These are phyloP conservation scores for Fusarium illudens DNA, from an alignment of 2,329 filamentous ascomycete species.

Conservation along the genomic window DNA sequence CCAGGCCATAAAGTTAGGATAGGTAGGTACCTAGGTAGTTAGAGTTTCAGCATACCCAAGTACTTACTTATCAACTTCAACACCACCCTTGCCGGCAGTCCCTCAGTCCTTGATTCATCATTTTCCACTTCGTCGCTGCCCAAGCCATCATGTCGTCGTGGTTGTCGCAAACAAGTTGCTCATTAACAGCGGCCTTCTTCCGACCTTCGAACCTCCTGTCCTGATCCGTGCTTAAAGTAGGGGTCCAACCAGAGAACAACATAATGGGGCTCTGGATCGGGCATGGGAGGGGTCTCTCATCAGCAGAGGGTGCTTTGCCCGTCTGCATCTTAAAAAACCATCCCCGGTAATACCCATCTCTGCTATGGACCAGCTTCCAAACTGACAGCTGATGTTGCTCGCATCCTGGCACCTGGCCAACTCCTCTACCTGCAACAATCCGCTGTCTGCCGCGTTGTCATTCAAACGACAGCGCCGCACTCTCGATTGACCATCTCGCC, in stretches of 20 bases:
- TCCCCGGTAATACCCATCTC: conserved; percentile 14
- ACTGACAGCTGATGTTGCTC: conserved; percentile 17
- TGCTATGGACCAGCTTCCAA: conserved; percentile 13
- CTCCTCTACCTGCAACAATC: conserved; percentile 4
- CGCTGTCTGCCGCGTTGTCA: conserved; percentile 1
- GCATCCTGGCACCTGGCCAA: conserved; percentile 11
- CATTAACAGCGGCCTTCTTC: conserved; percentile 1
- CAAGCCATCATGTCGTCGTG: background rate
- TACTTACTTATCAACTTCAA: too few species aligned
- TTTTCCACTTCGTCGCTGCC: background rate
- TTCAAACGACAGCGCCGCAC: background rate
- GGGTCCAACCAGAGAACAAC: background rate
- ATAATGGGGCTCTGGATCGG: conserved; percentile 15
- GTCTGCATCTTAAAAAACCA: background rate
- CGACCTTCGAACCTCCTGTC: background rate
- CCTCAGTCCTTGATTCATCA: background rate
- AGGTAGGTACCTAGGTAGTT: too few species aligned
- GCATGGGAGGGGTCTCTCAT: conserved; percentile 22
- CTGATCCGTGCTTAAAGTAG: conserved; percentile 8
- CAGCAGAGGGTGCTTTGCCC: background rate
- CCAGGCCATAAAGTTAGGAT: background rate
- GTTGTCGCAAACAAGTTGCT: background rate
- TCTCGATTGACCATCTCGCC: background rate
- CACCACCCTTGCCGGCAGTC: background rate
- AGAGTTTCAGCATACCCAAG: background rate